Conservation (phyloP, 208 protist genomes). For the Porcisia hertigi region DNA sequence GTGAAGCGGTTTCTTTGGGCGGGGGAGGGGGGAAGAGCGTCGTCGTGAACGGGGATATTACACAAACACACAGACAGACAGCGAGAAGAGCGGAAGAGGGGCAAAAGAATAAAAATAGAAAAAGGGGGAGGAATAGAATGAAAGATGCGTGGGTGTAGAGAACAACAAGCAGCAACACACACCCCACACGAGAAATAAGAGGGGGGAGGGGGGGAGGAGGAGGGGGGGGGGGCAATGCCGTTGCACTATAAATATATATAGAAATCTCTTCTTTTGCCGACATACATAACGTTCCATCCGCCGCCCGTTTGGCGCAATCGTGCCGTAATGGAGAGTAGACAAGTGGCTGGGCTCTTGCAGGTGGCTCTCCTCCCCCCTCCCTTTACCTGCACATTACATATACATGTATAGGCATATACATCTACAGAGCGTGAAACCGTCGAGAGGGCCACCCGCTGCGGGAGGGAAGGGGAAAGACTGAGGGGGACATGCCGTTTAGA, state of each 20-base stretch:
- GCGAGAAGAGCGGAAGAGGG: no score
- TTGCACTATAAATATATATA: neutral
- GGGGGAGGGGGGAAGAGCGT: neutral
- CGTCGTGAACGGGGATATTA: neutral
- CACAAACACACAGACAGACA: no score
- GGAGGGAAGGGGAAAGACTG: neutral
- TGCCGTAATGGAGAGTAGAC: no score
- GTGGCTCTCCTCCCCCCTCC: no score
- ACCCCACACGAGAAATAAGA: neutral
- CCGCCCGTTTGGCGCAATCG: no score
- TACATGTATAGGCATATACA: conserved; percentile 5
- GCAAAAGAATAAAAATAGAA: no score
- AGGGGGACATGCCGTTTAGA: no score
- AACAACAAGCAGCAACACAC: neutral
- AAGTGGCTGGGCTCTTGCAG: no score
- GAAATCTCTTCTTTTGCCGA: no score
- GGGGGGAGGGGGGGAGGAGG: neutral
- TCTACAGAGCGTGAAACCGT: neutral
- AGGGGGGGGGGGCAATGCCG: neutral
- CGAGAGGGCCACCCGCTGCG: neutral
- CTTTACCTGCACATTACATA: no score
- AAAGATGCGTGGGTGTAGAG: neutral
- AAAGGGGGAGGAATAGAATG: conserved; percentile 1
- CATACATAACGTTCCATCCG: no score
- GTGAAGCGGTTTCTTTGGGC: no score